Percentiles rank a stretch among this genome's conserved stretches.
These are phyloP conservation scores for Shiraia bambusicola DNA, from an alignment of 2,329 filamentous ascomycete genomes.

Conservation along the genomic window DNA sequence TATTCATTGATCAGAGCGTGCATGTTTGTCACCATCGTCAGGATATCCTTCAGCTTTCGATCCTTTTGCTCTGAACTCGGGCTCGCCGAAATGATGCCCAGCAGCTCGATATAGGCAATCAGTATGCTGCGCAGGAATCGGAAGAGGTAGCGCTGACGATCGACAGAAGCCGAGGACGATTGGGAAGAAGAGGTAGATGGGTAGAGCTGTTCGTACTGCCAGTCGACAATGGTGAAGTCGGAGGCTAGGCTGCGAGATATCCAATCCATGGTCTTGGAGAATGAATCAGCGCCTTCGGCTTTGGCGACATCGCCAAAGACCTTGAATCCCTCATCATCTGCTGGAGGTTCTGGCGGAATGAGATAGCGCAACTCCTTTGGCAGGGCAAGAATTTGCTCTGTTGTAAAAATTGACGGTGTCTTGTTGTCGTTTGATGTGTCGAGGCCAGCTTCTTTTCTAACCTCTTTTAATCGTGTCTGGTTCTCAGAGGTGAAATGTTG, in stretches of 20 bases:
- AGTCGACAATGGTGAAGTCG: slow-evolving; percentile 64
- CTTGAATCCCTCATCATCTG: slow-evolving; percentile 65
- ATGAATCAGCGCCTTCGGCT: slow-evolving; percentile 25
- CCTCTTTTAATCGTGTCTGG: slow-evolving; percentile 58
- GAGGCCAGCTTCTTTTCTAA: slow-evolving; percentile 44
- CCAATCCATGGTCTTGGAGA: slow-evolving; percentile 27
- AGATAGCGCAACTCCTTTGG: slow-evolving; percentile 74
- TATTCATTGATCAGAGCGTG: slow-evolving; percentile 95
- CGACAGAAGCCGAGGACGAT: slow-evolving; percentile 54
- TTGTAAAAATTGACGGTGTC: slow-evolving; percentile 16
- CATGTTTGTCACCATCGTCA: slow-evolving; percentile 84
- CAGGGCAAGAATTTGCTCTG: slow-evolving; percentile 49
- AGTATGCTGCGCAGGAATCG: slow-evolving; percentile 80
- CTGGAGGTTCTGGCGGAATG: slow-evolving; percentile 76
- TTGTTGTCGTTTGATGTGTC: slow-evolving; percentile 11
- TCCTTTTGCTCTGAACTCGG: slow-evolving; percentile 64
- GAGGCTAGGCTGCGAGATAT: slow-evolving; percentile 28
- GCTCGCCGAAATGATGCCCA: slow-evolving; percentile 68
- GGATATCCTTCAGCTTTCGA: slow-evolving; percentile 74
- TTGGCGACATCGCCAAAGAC: slow-evolving; percentile 69
- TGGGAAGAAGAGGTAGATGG: slow-evolving; percentile 48
- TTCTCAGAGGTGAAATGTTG: slow-evolving; percentile 81
- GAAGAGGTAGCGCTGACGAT: slow-evolving; percentile 65
- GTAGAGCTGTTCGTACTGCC: slow-evolving; percentile 71
- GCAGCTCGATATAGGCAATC: slow-evolving; percentile 83